phyloP scores from a whole-genome alignment of 1,139 yeast species.

The Nakaseomyces kungkrabaensis region DNA sequence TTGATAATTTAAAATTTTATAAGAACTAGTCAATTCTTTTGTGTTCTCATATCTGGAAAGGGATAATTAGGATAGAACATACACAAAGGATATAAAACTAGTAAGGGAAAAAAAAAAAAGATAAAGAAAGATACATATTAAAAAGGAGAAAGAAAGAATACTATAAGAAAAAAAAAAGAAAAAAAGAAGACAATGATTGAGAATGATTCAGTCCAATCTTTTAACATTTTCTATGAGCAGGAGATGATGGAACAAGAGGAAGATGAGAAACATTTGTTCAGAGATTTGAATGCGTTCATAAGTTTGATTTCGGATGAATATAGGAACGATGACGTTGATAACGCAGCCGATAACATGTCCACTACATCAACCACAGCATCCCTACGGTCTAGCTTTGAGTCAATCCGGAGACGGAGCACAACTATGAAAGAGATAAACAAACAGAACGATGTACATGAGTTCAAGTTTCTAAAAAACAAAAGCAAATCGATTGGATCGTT shows the following conservation, averaged over 20 bases:
- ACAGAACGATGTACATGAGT: background rate
- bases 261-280: constrained; percentile 1
- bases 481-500: background rate
- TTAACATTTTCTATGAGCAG: background rate
- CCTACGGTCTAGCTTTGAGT: background rate
- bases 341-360: no score
- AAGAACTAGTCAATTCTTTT: no score
- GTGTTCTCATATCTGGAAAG: no score
- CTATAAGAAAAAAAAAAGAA: no score
- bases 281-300: background rate
- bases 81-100: background rate
- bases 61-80: background rate
- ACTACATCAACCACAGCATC: constrained; percentile 7
- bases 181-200: background rate
- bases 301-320: constrained; percentile 3
- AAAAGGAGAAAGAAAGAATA: background rate
- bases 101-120: no score
- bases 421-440: background rate
- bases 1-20: no score
- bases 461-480: background rate
- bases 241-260: constrained; percentile 2
- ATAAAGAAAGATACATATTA: no score
- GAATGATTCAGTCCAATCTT: background rate
- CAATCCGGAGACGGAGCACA: background rate
- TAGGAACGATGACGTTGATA: background rate